Evolutionary conservation across 2,329 filamentous ascomycete genomes (phyloP).

Genomic region (Aspergillus aculeatus): DNA sequence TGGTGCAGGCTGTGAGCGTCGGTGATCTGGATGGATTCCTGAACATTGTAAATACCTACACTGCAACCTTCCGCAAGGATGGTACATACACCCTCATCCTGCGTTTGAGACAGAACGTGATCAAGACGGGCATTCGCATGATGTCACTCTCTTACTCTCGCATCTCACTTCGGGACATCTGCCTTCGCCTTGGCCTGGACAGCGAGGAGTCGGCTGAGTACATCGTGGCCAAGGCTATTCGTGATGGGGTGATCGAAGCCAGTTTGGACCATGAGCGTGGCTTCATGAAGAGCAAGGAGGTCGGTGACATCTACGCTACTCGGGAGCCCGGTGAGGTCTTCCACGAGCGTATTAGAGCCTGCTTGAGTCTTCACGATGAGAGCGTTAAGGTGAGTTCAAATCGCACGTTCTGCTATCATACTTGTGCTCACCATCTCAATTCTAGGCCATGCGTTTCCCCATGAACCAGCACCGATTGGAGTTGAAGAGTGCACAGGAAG

Average conservation of each 20-base stretch:
- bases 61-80: slow-evolving; percentile 83
- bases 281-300: slow-evolving; percentile 98
- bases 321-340: slow-evolving; percentile 95
- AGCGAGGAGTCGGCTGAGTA: slow-evolving; percentile 98
- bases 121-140: slow-evolving; percentile 99
- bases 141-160: slow-evolving; percentile 97
- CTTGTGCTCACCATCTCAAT: not conserved
- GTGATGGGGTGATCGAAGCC: slow-evolving; percentile 95
- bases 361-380: slow-evolving; percentile 89
- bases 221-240: slow-evolving; percentile 97
- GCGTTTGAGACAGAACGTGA: slow-evolving; percentile 94
- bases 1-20: slow-evolving; percentile 94
- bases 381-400: slow-evolving; percentile 77
- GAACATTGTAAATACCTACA: slow-evolving; percentile 76
- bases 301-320: slow-evolving; percentile 94
- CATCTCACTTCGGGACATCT: slow-evolving; percentile 95
- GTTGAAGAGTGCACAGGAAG: slow-evolving; percentile 96
- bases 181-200: slow-evolving; percentile 86
- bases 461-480: slow-evolving; percentile 99
- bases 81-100: slow-evolving; percentile 94
- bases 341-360: slow-evolving; percentile 92
- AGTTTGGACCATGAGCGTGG: slow-evolving; percentile 90
- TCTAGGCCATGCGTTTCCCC: slow-evolving; percentile 92
- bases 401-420: not conserved
- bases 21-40: slow-evolving; percentile 93